Base-by-base conservation (phyloP, 352 stramenopile species). In the Pythium periplocum region DNA sequence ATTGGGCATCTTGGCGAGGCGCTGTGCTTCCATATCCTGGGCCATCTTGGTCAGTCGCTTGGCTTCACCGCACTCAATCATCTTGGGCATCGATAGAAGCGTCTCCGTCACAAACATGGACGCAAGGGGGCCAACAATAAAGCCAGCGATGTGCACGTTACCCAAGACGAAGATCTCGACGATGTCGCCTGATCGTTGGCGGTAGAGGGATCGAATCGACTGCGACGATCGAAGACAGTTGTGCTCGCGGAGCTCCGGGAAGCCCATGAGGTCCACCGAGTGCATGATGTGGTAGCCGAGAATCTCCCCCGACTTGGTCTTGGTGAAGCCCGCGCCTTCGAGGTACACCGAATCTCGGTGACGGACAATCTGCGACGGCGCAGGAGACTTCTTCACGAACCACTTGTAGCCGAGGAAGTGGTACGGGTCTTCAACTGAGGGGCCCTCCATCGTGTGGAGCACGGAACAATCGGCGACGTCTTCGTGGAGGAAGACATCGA, bases 231-330 rank as follows among this genome's bases (percentile, higher is more conserved):
- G 59, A 26, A 66, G 6, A 31, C 59, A 66, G 35, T 78, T 75
- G 33, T 60, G 62, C 37, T 62, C 59, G 33, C 37, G 57, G 1
- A 83, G 60, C 35, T 65, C 52, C 0, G 73, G 62, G 4, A 68
- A 71, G 6, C 62, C 69, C 9, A 56, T 43, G 33, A 83, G 53
- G 41, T 79, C 69, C 1, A 83, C 45, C 6, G 69, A 79, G 53
- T 83, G 69, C 45, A 78, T 52, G 40, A 79, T 71, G 34, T 76
- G 69, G 56, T 71, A 79, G 3, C 73, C 73, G 30, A 83, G 54
- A 17, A 53, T 44, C 35, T 79, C 61, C 2, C 69, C 66, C 0
- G 54, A 55, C 6, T 48, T 58, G 4, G 57, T 71, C 36, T 41
- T 75, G 3, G 62, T 78, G 36, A 73, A 49, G 0, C 72, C 69